Conservation (phyloP, 2,329 filamentous ascomycete species). For the Aspergillus aculeatus region DNA sequence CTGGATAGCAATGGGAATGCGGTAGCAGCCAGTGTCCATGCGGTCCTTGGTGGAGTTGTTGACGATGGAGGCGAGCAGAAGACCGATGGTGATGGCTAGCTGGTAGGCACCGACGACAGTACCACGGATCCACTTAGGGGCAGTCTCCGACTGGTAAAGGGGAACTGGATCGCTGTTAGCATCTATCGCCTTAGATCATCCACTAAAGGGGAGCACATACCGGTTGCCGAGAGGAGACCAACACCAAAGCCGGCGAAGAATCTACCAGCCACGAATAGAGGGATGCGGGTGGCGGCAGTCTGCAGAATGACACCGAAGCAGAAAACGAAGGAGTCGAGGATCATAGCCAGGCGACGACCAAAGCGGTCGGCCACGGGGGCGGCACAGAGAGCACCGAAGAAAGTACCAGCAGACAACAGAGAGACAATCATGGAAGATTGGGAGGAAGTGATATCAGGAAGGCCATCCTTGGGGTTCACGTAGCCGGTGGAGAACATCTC, state of each 20-base stretch:
- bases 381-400: conserved; percentile 69
- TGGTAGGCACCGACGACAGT: conserved; percentile 76
- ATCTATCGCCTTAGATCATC: not conserved
- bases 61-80: conserved; percentile 70
- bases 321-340: conserved; percentile 34
- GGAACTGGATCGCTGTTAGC: conserved; percentile 22
- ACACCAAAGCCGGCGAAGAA: conserved; percentile 59
- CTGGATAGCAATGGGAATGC: conserved; percentile 76
- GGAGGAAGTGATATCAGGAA: conserved; percentile 55
- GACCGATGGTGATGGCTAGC: conserved; percentile 75
- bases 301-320: conserved; percentile 38
- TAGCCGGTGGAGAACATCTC: conserved; percentile 35
- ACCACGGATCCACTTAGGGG: conserved; percentile 70
- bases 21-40: conserved; percentile 65
- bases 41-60: conserved; percentile 67
- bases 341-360: conserved; percentile 46
- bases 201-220: conserved; percentile 48
- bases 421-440: conserved; percentile 62
- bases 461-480: conserved; percentile 36
- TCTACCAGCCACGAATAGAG: conserved; percentile 50
- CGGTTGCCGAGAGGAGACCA: conserved; percentile 73
- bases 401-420: conserved; percentile 71
- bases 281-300: conserved; percentile 30
- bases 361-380: conserved; percentile 56
- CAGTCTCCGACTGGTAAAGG: conserved; percentile 80